Evolutionary conservation across 257 asterid species (phyloP).

Genomic region (Cruciata laevipes): DNA sequence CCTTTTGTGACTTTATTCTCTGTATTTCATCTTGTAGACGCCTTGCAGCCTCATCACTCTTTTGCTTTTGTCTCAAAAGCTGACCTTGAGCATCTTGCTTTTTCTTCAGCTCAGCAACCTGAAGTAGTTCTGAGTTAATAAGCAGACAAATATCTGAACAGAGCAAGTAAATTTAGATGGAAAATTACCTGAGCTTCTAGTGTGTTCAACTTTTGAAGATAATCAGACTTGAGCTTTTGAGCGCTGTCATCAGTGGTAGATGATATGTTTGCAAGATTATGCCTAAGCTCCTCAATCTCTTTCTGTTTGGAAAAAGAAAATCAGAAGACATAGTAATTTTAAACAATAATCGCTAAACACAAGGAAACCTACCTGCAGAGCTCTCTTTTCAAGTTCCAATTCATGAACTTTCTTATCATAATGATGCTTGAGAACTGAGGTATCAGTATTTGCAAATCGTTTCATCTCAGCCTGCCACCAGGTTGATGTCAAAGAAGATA

Average conservation of each 20-base stretch:
- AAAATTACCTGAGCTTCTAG: slow-evolving; percentile 79
- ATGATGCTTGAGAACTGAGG: slow-evolving; percentile 83
- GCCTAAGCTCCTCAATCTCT: slow-evolving; percentile 79
- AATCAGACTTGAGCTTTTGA: slow-evolving; percentile 84
- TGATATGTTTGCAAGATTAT: slow-evolving; percentile 59
- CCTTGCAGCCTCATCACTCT: slow-evolving; percentile 93
- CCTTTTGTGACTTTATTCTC: slow-evolving; percentile 90
- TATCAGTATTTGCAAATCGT: slow-evolving; percentile 48
- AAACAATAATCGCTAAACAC: slow-evolving; percentile 1
- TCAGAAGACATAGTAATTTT: slow-evolving; percentile 12
- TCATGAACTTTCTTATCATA: slow-evolving; percentile 93
- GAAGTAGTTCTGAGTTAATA: slow-evolving; percentile 22
- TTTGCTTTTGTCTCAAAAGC: slow-evolving; percentile 85
- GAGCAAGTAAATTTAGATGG: slow-evolving; percentile 1
- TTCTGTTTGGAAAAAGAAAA: slow-evolving; percentile 40
- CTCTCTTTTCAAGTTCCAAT: slow-evolving; percentile 67
- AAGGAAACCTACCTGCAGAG: slow-evolving; percentile 50
- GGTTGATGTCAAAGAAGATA: neutral
- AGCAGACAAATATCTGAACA: slow-evolving; percentile 2
- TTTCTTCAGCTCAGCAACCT: slow-evolving; percentile 91
- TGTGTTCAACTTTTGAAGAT: slow-evolving; percentile 82
- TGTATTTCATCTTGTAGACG: slow-evolving; percentile 85
- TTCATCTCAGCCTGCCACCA: slow-evolving; percentile 81
- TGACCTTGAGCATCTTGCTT: slow-evolving; percentile 99
- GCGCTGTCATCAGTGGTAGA: slow-evolving; percentile 84